These are phyloP conservation scores for Pythium dissotocum DNA, from an alignment of 352 stramenopile species.

Conservation along the genomic window DNA sequence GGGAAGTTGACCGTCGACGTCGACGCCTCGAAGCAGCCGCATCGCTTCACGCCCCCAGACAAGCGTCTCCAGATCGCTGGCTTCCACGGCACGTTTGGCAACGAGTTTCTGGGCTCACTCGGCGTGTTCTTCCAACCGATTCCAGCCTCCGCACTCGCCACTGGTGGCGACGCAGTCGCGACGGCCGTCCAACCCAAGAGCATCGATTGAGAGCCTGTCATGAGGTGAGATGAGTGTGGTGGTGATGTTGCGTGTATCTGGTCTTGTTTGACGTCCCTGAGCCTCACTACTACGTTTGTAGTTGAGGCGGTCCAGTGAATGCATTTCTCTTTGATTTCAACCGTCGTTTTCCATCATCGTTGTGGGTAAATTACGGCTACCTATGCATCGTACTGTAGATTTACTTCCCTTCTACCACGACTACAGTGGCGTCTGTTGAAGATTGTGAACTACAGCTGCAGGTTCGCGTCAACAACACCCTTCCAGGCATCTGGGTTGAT, in stretches of 20 bases:
- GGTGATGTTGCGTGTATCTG: neutral
- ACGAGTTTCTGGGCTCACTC: slow-evolving; percentile 12
- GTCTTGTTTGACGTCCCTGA: neutral
- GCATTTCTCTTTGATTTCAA: too few relatives aligned
- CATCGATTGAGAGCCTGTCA: neutral
- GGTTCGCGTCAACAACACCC: too few relatives aligned
- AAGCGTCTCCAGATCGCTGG: slow-evolving; percentile 23
- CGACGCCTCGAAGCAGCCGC: neutral
- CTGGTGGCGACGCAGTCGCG: neutral
- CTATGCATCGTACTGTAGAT: too few relatives aligned
- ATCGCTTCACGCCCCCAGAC: slow-evolving; percentile 9
- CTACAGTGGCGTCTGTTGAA: too few relatives aligned
- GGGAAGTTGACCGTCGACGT: slow-evolving; percentile 1
- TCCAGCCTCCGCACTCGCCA: neutral
- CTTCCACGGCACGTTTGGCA: slow-evolving; percentile 28
- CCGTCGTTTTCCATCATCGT: too few relatives aligned
- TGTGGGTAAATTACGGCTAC: too few relatives aligned
- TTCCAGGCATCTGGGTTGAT: too few relatives aligned
- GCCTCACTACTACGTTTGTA: too few relatives aligned
- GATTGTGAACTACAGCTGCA: too few relatives aligned
- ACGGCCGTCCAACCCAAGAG: slow-evolving; percentile 1
- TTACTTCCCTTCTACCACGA: too few relatives aligned
- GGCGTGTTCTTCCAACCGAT: slow-evolving; percentile 24
- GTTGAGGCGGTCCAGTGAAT: too few relatives aligned
- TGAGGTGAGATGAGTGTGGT: neutral